These are phyloP conservation scores for Monosporascus sp. DNA, from an alignment of 2,329 filamentous ascomycete genomes.

Conservation along the genomic window DNA sequence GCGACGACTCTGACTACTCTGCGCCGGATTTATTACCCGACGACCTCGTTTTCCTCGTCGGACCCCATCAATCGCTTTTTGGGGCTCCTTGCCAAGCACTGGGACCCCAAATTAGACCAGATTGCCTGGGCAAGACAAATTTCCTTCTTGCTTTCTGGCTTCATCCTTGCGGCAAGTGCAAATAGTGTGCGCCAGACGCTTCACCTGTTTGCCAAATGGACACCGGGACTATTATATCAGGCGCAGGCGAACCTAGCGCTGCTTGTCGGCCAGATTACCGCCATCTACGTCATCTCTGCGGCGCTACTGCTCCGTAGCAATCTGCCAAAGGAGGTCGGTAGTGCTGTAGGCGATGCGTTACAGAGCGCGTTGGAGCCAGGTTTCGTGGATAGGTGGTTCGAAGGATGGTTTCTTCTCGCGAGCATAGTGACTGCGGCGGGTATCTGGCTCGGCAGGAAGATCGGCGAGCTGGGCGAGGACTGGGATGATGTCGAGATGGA, in stretches of 20 bases:
- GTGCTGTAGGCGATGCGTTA: constrained; percentile 71
- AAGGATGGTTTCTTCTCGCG: constrained; percentile 74
- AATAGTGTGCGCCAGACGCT: constrained; percentile 83
- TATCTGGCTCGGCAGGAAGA: constrained; percentile 65
- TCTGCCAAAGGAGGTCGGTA: constrained; percentile 70
- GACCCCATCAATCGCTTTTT: constrained; percentile 83
- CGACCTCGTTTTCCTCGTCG: constrained; percentile 56
- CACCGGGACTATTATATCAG: constrained; percentile 65
- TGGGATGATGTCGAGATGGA: constrained; percentile 58
- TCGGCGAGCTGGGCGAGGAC: constrained; percentile 49
- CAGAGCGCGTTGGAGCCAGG: constrained; percentile 68
- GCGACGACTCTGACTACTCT: constrained; percentile 66
- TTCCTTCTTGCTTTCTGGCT: constrained; percentile 74
- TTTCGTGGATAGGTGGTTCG: constrained; percentile 81
- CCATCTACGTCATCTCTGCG: constrained; percentile 79
- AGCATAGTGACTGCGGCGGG: constrained; percentile 63
- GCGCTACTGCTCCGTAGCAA: constrained; percentile 74
- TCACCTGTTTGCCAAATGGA: constrained; percentile 71
- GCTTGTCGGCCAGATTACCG: constrained; percentile 72
- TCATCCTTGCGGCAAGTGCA: constrained; percentile 77
- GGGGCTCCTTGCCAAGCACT: constrained; percentile 74
- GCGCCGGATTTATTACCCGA: constrained; percentile 49
- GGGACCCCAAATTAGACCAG: constrained; percentile 77
- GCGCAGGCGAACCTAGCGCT: constrained; percentile 75
- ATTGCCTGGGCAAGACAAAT: constrained; percentile 80